A percentile compares a stretch with the other conserved stretches of the same genome.
Conservation (phyloP, 2,329 filamentous ascomycete genomes). For the Chaetomiaceae sp. region DNA sequence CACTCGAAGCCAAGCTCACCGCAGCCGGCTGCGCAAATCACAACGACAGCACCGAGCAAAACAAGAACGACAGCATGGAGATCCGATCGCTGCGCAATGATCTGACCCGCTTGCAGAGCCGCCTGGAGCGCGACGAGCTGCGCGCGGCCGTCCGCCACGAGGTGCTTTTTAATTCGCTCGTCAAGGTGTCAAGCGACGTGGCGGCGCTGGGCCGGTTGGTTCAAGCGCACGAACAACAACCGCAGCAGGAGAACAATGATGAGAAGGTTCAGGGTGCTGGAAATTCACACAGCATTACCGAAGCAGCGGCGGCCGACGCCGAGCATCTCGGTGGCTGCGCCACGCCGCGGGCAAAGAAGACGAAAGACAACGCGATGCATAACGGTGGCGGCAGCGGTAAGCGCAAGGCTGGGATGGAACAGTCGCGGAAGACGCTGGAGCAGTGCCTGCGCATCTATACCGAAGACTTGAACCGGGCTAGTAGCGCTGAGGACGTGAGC, state of each 20-base stretch:
- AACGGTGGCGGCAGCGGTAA: background rate
- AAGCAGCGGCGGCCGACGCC: too few relatives aligned
- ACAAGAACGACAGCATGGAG: background rate
- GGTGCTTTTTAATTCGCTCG: constrained; percentile 19
- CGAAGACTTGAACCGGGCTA: constrained; percentile 16
- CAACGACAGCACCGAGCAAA: background rate
- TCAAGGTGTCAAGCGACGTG: constrained; percentile 17
- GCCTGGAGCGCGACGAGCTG: constrained; percentile 9
- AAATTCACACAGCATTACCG: too few relatives aligned
- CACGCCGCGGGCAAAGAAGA: background rate
- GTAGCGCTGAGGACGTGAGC: constrained; percentile 8
- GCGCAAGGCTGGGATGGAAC: background rate
- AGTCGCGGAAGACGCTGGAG: constrained; percentile 17
- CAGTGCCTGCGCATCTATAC: constrained; percentile 12
- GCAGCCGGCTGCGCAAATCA: too few relatives aligned
- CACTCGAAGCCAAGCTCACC: constrained; percentile 4
- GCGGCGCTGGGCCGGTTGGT: background rate
- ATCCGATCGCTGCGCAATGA: constrained; percentile 1
- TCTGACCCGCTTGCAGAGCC: constrained; percentile 9
- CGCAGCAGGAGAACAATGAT: background rate
- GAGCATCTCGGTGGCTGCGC: background rate
- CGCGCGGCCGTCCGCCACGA: constrained; percentile 17
- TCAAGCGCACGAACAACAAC: background rate
- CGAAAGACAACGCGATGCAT: too few relatives aligned
- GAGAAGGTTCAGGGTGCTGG: background rate